Base-by-base conservation (phyloP, 1,139 yeast genomes). In the Pichia inconspicua region DNA sequence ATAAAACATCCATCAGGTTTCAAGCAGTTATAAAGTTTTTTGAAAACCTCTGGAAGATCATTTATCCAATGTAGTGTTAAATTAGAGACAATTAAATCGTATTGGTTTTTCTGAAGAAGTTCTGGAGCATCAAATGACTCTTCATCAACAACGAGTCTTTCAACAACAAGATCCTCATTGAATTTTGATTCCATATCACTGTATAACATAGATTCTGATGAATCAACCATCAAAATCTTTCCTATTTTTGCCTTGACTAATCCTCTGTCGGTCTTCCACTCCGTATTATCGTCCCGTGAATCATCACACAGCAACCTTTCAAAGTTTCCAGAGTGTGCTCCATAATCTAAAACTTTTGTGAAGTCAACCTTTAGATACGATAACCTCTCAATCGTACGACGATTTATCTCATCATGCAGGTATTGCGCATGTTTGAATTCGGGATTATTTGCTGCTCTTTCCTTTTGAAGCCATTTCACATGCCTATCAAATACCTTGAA, bases 31-130 rank as follows among this genome's bases (percentile, higher is more conserved):
- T 81, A 79, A 53, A 86, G 74, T 51, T 78, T 73, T 25, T 68
- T 64, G 46, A 86, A 71, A 1, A 80, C 75, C 1, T 73, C 71
- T 0, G 95, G 95, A 27, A 87, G 71, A 57, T 87, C 92, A 59
- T 87, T 87, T 48, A 86, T 80, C 96, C 96, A 87, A 63, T 87
- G 95, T 63, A 87, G 62, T 31, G 87, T 77, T 58, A 86, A 66
- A 60, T 84, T 85, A 2, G 92, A 82, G 4, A 87, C 63, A 2
- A 86, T 84, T 1, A 89, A 85, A 64, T 86, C 94, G 58, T 73
- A 84, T 37, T 74, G 68, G 51, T 77, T 70, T 22, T 50, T 43
- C 28, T 65, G 63, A 38, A 58, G 51, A 40, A 78, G 64, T 7
- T 54, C 52, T 5, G 68, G 69, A 51, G 74, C 73, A 45, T 68